phyloP scores from a whole-genome alignment of 2,329 filamentous ascomycete genomes.

The Reticulascus tulasneorum region DNA sequence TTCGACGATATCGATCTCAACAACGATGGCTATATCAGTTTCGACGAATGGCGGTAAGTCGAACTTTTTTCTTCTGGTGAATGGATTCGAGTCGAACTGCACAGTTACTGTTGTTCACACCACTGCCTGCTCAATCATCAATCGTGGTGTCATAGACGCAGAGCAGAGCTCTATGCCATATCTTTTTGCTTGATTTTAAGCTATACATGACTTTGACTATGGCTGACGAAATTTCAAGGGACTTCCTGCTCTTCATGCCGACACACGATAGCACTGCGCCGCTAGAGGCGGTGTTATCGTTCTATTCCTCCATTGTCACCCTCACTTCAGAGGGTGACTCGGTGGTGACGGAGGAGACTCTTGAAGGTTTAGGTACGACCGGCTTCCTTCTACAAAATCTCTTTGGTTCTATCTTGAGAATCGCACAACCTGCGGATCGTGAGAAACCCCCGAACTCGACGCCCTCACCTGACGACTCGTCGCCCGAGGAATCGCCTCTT shows the following conservation, averaged over 20 bases:
- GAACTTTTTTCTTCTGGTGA: constrained; percentile 7
- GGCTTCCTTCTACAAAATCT: constrained; percentile 66
- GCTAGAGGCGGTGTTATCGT: constrained; percentile 79
- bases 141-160: background rate
- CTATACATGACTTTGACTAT: too few species aligned
- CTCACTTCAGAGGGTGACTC: constrained; percentile 94
- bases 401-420: constrained; percentile 71
- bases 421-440: constrained; percentile 48
- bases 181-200: too few species aligned
- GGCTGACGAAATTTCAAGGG: constrained; percentile 56
- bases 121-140: constrained; percentile 3
- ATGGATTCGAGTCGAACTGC: too few species aligned
- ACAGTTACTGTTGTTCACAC: background rate
- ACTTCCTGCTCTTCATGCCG: constrained; percentile 90
- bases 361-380: constrained; percentile 91
- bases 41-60: constrained; percentile 93
- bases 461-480: constrained; percentile 5
- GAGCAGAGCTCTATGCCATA: too few species aligned
- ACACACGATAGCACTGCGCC: constrained; percentile 59
- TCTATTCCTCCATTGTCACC: constrained; percentile 85
- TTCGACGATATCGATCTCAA: constrained; percentile 88
- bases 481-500: constrained; percentile 8
- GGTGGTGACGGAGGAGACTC: constrained; percentile 81
- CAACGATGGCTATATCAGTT: constrained; percentile 81
- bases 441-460: constrained; percentile 19